Percentiles rank a stretch among this genome's conserved stretches.
Evolutionary conservation across 108 stramenopile species (phyloP).

Genomic region (Mediolabrus comicus): DNA sequence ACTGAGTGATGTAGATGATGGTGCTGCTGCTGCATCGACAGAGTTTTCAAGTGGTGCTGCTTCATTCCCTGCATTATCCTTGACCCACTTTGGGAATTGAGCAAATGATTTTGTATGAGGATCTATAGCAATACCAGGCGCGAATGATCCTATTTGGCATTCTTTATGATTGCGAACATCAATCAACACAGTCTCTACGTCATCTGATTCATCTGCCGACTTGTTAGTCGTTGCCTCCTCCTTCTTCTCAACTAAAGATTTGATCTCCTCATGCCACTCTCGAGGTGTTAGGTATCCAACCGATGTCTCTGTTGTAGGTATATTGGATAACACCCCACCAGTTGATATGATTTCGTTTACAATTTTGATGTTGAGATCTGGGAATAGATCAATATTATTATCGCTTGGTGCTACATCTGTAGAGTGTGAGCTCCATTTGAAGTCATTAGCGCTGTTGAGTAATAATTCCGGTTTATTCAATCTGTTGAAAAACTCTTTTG

Average conservation of each 20-base stretch:
- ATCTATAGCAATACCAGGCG: conserved; percentile 36
- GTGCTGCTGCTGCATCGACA: background rate
- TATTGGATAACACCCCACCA: conserved; percentile 62
- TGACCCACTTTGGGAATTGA: conserved; percentile 52
- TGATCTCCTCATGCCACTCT: conserved; percentile 74
- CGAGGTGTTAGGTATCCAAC: conserved; percentile 74
- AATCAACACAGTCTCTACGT: conserved; percentile 68
- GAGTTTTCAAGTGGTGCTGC: background rate
- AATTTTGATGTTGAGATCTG: conserved; percentile 80
- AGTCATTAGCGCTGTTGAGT: conserved; percentile 52
- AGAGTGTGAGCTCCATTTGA: conserved; percentile 64
- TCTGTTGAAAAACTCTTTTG: conserved; percentile 43
- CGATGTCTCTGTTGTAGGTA: conserved; percentile 63
- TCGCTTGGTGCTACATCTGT: background rate
- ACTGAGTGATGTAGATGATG: conserved; percentile 3
- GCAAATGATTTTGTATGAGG: conserved; percentile 46
- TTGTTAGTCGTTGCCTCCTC: conserved; percentile 10
- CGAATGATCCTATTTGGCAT: conserved; percentile 72
- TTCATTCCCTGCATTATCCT: conserved; percentile 12
- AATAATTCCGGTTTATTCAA: conserved; percentile 38
- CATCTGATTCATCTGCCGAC: conserved; percentile 7
- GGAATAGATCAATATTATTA: conserved; percentile 40
- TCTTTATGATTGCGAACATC: conserved; percentile 87
- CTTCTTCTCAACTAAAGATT: conserved; percentile 13
- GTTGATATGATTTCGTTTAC: conserved; percentile 83